Base-by-base conservation (phyloP, 163 green algal species). In the Coccomyxa subellipsoidea region DNA sequence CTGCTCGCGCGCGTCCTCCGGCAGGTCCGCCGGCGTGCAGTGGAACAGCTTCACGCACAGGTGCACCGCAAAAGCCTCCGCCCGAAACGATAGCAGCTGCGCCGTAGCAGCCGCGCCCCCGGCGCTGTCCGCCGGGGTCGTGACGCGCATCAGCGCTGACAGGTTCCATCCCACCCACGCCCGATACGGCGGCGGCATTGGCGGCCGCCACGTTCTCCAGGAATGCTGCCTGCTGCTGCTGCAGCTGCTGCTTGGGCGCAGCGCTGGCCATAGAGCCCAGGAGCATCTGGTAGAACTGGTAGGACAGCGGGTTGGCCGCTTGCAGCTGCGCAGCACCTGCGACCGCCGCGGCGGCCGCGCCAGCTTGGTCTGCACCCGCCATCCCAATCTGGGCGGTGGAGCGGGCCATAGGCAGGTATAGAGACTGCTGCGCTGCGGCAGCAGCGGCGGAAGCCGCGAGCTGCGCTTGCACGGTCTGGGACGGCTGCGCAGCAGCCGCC, bases 1-100 rank as follows among this genome's bases (percentile, higher is more conserved):
- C 78, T 91, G 88, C 70, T 88, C 80, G 25, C 81, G 83, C 73
- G 94, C 82, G 66, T 91, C 88, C 0, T 38, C 31, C 0, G 93
- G 93, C 80, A 97, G 89, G 80, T 96, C 88, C 0, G 85, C 86
- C 2, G 93, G 93, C 7, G 92, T 95, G 80, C 86, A 85, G 79
- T 91, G 92, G 89, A 97, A 96, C 23, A 97, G 89, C 92, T 97
- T 97, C 72, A 95, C 85, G 18, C 80, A 90, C 31, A 97, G 76
- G 25, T 90, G 87, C 80, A 92, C 18, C 66, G 66, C 66, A 32
- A 73, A 36, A 8, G n/a, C 66, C 66, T 73, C 66, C 29, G 29
- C n/a, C 29, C 66, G 66, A 4, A 73, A 36, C 29, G 66, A 32
- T 23, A 73, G 21, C 66, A 73, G 66, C 29, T 73, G 66, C 66